phyloP scores from a whole-genome alignment of 2,329 filamentous ascomycete species.

The Cladophialophora immunda region DNA sequence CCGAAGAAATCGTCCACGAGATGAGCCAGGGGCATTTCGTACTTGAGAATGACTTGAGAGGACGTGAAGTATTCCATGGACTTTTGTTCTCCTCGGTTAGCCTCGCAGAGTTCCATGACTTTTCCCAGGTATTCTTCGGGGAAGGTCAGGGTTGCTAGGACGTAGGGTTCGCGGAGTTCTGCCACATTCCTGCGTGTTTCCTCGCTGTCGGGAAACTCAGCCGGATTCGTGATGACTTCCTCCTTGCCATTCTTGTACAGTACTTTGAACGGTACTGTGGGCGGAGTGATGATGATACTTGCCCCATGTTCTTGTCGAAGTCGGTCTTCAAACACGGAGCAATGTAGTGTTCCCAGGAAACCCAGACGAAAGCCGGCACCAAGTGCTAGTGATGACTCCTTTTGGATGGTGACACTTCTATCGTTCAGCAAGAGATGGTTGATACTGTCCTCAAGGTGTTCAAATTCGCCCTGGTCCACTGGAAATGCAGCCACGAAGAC shows the following conservation, averaged over 20 bases:
- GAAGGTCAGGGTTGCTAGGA: constrained; percentile 84
- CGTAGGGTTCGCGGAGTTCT: constrained; percentile 76
- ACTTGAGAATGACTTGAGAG: constrained; percentile 93
- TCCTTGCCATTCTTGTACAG: constrained; percentile 80
- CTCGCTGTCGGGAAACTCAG: constrained; percentile 83
- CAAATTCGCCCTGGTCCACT: constrained; percentile 86
- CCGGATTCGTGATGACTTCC: constrained; percentile 82
- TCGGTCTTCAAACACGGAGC: constrained; percentile 98
- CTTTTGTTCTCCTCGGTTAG: constrained; percentile 85
- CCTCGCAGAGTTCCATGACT: constrained; percentile 93
- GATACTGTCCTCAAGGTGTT: constrained; percentile 90
- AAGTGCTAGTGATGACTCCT: constrained; percentile 92
- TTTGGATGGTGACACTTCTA: constrained; percentile 89
- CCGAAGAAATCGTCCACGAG: constrained; percentile 98
- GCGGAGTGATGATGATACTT: constrained; percentile 95
- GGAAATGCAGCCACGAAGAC: constrained; percentile 98
- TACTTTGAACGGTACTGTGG: constrained; percentile 90
- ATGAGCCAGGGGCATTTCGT: constrained; percentile 85
- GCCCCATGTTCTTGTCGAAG: constrained; percentile 92
- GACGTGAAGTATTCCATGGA: constrained; percentile 90
- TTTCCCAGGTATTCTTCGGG: constrained; percentile 94
- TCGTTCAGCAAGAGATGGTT: constrained; percentile 94
- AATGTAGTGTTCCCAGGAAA: constrained; percentile 95
- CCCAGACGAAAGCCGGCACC: constrained; percentile 94
- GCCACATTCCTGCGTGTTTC: constrained; percentile 62